phyloP scores from a whole-genome alignment of 768 basidiomycete species.

The Hypholoma fasciculare region DNA sequence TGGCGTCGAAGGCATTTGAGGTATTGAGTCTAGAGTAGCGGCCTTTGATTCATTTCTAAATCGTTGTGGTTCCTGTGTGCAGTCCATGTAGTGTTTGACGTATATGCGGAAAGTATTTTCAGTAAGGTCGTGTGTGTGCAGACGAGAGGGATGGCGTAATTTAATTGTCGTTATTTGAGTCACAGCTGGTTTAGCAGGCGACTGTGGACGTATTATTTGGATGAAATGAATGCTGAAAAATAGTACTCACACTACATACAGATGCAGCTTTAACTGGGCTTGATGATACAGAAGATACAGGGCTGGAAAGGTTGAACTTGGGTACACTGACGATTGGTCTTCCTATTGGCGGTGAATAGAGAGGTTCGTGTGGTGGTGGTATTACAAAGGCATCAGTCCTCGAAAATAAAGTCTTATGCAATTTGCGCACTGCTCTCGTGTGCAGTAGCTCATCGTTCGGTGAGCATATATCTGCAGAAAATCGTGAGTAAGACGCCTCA shows the following conservation, averaged over 20 bases:
- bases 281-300: conserved; percentile 19
- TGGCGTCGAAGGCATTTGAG: conserved; percentile 29
- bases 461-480: conserved; percentile 38
- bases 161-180: conserved; percentile 36
- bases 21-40: conserved; percentile 2
- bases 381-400: conserved; percentile 50
- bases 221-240: not conserved
- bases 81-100: conserved; percentile 78
- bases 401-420: conserved; percentile 57
- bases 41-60: conserved; percentile 18
- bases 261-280: conserved; percentile 16
- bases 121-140: conserved; percentile 68
- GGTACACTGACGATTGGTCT: not conserved
- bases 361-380: conserved; percentile 15
- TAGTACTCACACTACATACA: not conserved
- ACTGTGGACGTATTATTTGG: not conserved
- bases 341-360: not conserved
- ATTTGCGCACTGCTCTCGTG: conserved; percentile 46
- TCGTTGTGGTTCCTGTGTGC: conserved; percentile 28
- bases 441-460: conserved; percentile 66
- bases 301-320: conserved; percentile 5
- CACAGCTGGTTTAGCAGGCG: conserved; percentile 22
- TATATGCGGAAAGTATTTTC: conserved; percentile 74
- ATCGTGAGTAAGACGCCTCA: not conserved
- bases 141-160: conserved; percentile 71